phyloP scores from a whole-genome alignment of 73 alveolate genomes.

The Paramecium caudatum region DNA sequence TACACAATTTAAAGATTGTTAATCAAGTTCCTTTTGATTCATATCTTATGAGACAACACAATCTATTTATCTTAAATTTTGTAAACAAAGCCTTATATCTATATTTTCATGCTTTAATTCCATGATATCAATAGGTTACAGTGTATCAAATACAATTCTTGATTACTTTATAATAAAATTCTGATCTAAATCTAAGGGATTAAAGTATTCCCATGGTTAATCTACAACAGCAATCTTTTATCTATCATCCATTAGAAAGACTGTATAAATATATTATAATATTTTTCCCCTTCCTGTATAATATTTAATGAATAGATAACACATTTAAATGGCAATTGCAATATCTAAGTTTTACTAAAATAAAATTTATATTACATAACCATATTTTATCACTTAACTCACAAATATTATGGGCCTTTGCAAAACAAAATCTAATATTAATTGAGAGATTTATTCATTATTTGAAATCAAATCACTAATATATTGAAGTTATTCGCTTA shows the following conservation, averaged over 20 bases:
- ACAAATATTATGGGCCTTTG: neutral
- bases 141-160: neutral
- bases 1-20: too few relatives aligned
- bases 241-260: neutral
- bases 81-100: neutral
- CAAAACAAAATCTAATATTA: neutral
- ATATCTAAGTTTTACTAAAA: neutral
- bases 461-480: conserved; percentile 17
- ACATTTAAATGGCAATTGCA: conserved; percentile 20
- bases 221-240: neutral
- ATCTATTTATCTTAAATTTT: neutral
- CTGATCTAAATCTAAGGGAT: neutral
- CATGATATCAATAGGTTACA: neutral
- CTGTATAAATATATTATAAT: neutral
- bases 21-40: neutral
- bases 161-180: neutral
- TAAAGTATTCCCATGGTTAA: neutral
- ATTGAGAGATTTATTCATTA: neutral
- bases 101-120: conserved; percentile 12
- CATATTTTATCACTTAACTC: conserved; percentile 18
- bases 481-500: conserved; percentile 20
- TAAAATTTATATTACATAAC: neutral
- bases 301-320: neutral
- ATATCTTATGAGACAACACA: neutral
- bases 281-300: neutral